A percentile compares a stretch with the other conserved stretches of the same genome.
phyloP scores from a whole-genome alignment of 805 yeast species.

The Wickerhamomyces alni region DNA sequence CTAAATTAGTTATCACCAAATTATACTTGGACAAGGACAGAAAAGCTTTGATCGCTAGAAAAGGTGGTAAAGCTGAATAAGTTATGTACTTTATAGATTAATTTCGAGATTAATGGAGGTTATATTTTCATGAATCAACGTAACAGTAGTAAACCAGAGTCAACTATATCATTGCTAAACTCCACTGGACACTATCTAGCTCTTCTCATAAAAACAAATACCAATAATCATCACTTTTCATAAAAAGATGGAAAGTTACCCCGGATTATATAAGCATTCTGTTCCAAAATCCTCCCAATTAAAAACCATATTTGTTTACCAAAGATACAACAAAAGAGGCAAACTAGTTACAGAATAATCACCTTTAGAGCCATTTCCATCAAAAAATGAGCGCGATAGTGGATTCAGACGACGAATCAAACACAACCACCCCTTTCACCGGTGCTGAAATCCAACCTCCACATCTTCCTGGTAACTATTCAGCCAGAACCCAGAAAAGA shows the following conservation, averaged over 20 bases:
- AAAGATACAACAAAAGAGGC: neutral
- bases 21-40: conserved; percentile 98
- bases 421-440: conserved; percentile 10
- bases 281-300: too few relatives aligned
- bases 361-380: neutral
- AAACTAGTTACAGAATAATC: neutral
- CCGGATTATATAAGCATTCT: conserved; percentile 2
- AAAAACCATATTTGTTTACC: too few relatives aligned
- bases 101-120: conserved; percentile 6
- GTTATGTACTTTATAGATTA: conserved; percentile 21
- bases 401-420: conserved; percentile 26
- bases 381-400: conserved; percentile 25
- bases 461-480: conserved; percentile 42
- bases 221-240: too few relatives aligned
- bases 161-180: too few relatives aligned
- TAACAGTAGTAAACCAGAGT: too few relatives aligned
- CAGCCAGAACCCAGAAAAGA: conserved; percentile 47
- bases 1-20: conserved; percentile 98
- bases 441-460: conserved; percentile 36
- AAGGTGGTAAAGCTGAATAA: conserved; percentile 96
- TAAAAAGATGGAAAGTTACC: neutral
- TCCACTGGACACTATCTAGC: too few relatives aligned
- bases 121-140: neutral
- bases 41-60: conserved; percentile 94
- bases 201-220: too few relatives aligned